A percentile compares a stretch with the other conserved stretches of the same genome.
phyloP scores from a whole-genome alignment of 2,329 filamentous ascomycete species.

The Talaromyces sp. region DNA sequence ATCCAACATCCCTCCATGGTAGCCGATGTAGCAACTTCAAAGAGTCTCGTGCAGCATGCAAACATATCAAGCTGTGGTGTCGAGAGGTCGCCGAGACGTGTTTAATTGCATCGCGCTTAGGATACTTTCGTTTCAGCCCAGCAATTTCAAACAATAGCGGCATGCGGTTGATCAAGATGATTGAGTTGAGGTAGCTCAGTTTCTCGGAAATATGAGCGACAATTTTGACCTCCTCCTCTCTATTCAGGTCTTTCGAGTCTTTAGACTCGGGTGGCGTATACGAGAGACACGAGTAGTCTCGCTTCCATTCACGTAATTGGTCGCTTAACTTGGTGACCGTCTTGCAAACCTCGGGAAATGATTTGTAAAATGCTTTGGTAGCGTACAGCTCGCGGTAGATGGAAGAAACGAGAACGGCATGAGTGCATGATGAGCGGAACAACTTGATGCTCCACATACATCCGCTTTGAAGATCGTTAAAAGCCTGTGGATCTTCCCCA shows the following conservation, averaged over 20 bases:
- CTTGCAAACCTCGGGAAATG: conserved; percentile 80
- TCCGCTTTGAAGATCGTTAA: conserved; percentile 54
- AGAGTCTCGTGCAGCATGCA: conserved; percentile 82
- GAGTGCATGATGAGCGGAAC: conserved; percentile 87
- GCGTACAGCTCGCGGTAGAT: conserved; percentile 89
- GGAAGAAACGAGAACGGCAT: conserved; percentile 82
- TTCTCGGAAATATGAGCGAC: conserved; percentile 87
- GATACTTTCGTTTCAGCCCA: conserved; percentile 50
- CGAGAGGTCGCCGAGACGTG: conserved; percentile 60
- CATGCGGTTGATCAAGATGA: conserved; percentile 96
- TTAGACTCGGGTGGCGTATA: conserved; percentile 59
- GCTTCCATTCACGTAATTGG: conserved; percentile 87
- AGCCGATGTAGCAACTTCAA: conserved; percentile 91
- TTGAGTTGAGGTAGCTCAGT: conserved; percentile 91
- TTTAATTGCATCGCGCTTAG: conserved; percentile 57
- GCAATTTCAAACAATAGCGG: conserved; percentile 75
- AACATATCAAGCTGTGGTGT: conserved; percentile 80
- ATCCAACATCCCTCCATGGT: conserved; percentile 86
- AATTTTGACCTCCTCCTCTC: conserved; percentile 74
- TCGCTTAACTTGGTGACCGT: conserved; percentile 86
- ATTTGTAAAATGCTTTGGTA: conserved; percentile 79
- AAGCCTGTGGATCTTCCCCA: conserved; percentile 78
- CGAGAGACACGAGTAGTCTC: conserved; percentile 72
- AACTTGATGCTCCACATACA: conserved; percentile 83
- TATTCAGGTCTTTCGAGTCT: conserved; percentile 82